Percentiles rank a stretch among this genome's conserved stretches.
Evolutionary conservation across 257 asterid genomes (phyloP).

Genomic region (Anisodus tanguticus): DNA sequence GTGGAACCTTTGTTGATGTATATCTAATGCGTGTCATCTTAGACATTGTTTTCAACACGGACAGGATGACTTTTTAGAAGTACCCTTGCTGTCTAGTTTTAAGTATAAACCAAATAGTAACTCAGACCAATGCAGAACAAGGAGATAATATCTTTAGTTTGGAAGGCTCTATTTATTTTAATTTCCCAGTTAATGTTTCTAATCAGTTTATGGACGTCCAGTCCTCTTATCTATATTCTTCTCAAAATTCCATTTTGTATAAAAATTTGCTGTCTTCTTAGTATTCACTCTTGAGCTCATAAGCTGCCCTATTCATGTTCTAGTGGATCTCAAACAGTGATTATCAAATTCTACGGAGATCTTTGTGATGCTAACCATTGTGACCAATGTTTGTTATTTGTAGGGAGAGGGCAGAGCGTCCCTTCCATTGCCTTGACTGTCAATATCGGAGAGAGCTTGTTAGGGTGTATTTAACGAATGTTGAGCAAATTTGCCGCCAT

Average conservation of each 20-base stretch:
- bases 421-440: slow-evolving; percentile 87
- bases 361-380: not conserved
- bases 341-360: not conserved
- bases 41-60: not conserved
- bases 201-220: not conserved
- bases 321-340: not conserved
- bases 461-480: slow-evolving; percentile 83
- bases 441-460: slow-evolving; percentile 90
- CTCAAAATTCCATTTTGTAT: not conserved
- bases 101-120: not conserved
- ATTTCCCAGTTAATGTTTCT: no score
- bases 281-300: not conserved
- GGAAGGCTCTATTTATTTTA: not conserved
- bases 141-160: not conserved
- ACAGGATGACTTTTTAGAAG: not conserved
- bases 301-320: not conserved
- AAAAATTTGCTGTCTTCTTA: not conserved
- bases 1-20: not conserved
- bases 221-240: not conserved
- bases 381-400: slow-evolving; percentile 33
- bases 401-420: slow-evolving; percentile 91
- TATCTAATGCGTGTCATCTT: not conserved
- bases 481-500: slow-evolving; percentile 86
- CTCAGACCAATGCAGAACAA: not conserved
- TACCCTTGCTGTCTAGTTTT: not conserved